These are phyloP conservation scores for Lasiosphaeris hirsuta DNA, from an alignment of 495 filamentous ascomycete species.

Conservation along the genomic window DNA sequence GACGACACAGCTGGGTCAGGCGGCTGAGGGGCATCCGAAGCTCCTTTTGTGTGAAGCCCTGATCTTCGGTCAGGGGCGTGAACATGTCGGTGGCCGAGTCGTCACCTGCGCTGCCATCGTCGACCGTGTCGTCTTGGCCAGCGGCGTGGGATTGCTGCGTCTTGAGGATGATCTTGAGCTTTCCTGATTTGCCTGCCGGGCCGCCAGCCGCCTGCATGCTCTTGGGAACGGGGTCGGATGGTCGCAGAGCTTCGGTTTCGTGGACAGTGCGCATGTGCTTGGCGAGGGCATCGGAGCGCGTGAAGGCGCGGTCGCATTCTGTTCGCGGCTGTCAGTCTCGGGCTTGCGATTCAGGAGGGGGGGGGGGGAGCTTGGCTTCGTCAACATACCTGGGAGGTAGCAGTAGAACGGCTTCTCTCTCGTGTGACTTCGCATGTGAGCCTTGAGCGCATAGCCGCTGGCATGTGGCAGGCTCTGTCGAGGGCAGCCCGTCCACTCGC, in stretches of 20 bases:
- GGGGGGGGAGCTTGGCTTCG: not conserved
- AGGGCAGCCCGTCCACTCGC: conserved; percentile 88
- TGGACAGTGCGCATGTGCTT: conserved; percentile 99
- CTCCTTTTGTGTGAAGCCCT: conserved; percentile 71
- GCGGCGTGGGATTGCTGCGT: conserved; percentile 51
- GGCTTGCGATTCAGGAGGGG: not conserved
- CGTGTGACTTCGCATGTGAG: conserved; percentile 97
- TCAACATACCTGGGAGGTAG: conserved; percentile 75
- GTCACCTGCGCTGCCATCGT: conserved; percentile 50
- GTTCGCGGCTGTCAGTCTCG: conserved; percentile 1
- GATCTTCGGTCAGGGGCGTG: conserved; percentile 54
- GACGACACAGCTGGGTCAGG: conserved; percentile 68
- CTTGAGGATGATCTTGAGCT: conserved; percentile 64
- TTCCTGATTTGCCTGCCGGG: conserved; percentile 56
- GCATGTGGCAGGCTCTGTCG: conserved; percentile 88
- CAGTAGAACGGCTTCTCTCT: conserved; percentile 98
- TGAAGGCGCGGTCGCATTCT: conserved; percentile 99
- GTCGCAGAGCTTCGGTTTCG: conserved; percentile 88
- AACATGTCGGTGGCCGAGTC: conserved; percentile 44
- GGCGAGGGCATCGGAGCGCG: conserved; percentile 90
- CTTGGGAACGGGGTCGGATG: conserved; percentile 82
- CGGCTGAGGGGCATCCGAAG: conserved; percentile 62
- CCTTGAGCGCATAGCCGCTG: conserved; percentile 89
- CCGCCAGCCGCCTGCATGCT: conserved; percentile 54
- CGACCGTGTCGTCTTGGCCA: conserved; percentile 51